phyloP scores from a whole-genome alignment of 2,329 filamentous ascomycete species.

The Domatiomyces globalis region DNA sequence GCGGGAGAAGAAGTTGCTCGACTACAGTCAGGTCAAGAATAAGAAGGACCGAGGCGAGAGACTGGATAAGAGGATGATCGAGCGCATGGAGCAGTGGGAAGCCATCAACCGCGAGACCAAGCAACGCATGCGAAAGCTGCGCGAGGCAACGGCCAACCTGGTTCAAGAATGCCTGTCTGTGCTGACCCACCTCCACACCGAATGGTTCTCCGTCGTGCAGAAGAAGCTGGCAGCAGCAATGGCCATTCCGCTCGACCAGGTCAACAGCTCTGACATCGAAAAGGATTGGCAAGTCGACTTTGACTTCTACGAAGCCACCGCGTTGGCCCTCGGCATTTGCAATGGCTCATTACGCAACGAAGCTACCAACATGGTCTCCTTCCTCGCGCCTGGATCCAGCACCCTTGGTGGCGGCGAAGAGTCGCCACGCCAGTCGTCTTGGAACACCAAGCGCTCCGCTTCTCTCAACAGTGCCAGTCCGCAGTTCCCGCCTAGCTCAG shows the following conservation, averaged over 20 bases:
- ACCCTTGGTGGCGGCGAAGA: constrained; percentile 25
- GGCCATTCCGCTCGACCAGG: constrained; percentile 55
- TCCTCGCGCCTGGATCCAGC: constrained; percentile 40
- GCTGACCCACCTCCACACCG: constrained; percentile 68
- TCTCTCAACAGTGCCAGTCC: constrained; percentile 36
- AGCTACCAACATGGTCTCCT: constrained; percentile 45
- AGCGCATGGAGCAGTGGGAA: constrained; percentile 76
- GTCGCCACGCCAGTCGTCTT: constrained; percentile 36
- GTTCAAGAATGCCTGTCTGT: constrained; percentile 71
- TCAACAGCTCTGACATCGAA: constrained; percentile 59
- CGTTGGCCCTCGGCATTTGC: constrained; percentile 59
- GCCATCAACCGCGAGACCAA: constrained; percentile 88
- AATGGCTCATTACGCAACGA: constrained; percentile 54
- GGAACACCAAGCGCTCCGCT: constrained; percentile 32
- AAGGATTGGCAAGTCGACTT: constrained; percentile 67
- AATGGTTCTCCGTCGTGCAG: constrained; percentile 73
- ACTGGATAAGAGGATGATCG: constrained; percentile 68
- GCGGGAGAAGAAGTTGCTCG: constrained; percentile 77
- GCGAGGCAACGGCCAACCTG: constrained; percentile 63
- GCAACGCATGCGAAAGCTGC: constrained; percentile 77
- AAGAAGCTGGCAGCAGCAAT: constrained; percentile 41
- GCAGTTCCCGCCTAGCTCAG: constrained; percentile 29
- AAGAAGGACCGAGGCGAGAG: constrained; percentile 70
- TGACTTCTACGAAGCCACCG: constrained; percentile 56
- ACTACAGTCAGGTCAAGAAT: constrained; percentile 70